A percentile compares a stretch with the other conserved stretches of the same genome.
Conservation (phyloP, 2,329 filamentous ascomycete genomes). For the Diaporthe batatas region DNA sequence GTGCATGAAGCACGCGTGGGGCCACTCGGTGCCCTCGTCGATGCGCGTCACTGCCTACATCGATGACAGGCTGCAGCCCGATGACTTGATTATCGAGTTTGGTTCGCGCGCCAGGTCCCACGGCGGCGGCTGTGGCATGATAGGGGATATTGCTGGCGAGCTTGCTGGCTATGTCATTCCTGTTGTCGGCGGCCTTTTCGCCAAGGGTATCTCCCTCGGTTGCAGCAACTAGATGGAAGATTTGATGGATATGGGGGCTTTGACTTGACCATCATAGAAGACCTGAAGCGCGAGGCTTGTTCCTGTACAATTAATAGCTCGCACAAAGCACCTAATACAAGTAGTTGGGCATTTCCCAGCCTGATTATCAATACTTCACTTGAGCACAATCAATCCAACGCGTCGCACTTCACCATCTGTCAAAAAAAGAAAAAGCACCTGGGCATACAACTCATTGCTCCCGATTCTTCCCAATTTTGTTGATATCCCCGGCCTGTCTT, state of each 20-base stretch:
- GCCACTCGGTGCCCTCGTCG: slow-evolving; percentile 42
- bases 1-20: slow-evolving; percentile 41
- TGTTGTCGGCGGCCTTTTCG: slow-evolving; percentile 14
- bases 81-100: slow-evolving; percentile 42
- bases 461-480: too few species aligned
- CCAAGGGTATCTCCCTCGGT: slow-evolving; percentile 17
- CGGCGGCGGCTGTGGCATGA: slow-evolving; percentile 32
- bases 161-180: slow-evolving; percentile 17
- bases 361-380: too few species aligned
- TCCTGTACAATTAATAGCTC: not conserved
- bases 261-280: not conserved
- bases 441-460: too few species aligned
- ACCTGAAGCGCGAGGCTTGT: not conserved
- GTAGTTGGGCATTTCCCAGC: not conserved
- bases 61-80: slow-evolving; percentile 41
- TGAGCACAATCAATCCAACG: too few species aligned
- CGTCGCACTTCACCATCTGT: too few species aligned
- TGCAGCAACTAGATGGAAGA: slow-evolving; percentile 4
- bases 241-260: too few species aligned
- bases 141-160: slow-evolving; percentile 2
- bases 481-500: too few species aligned
- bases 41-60: slow-evolving; percentile 42
- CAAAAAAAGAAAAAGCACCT: too few species aligned
- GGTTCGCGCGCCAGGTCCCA: not conserved
- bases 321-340: too few species aligned